Conservation (phyloP, 1,284 basidiomycete species). For the Neotropicomus parvogracilis region DNA sequence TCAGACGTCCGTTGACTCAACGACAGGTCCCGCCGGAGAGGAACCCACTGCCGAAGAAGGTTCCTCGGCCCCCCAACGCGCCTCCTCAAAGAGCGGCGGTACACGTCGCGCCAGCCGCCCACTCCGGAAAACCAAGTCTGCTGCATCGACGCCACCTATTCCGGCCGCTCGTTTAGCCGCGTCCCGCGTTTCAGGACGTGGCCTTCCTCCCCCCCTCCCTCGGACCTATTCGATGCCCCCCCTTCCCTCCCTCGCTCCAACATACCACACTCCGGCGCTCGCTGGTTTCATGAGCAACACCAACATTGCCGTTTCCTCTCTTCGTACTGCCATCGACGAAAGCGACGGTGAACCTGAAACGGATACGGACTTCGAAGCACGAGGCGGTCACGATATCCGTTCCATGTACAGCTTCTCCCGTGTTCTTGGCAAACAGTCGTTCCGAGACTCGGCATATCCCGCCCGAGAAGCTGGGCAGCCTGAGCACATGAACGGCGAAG, state of each 20-base stretch:
- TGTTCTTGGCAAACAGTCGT: constrained; percentile 28
- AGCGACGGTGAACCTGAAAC: constrained; percentile 35
- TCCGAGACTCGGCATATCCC: constrained; percentile 26
- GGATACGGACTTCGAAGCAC: constrained; percentile 32
- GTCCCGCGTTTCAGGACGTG: constrained; percentile 31
- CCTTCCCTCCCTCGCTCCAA: constrained; percentile 27
- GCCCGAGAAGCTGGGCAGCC: constrained; percentile 22
- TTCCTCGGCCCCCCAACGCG: constrained; percentile 25
- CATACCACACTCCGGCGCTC: constrained; percentile 29
- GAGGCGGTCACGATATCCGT: constrained; percentile 28
- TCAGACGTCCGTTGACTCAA: constrained; percentile 35
- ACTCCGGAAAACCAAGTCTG: constrained; percentile 36
- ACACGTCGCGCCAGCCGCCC: constrained; percentile 31
- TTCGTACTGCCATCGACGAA: constrained; percentile 37
- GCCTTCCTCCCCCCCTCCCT: constrained; percentile 30
- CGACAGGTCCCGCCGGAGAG: constrained; percentile 25
- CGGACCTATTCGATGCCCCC: constrained; percentile 35
- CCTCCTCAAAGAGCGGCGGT: constrained; percentile 21
- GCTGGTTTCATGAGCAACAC: constrained; percentile 36
- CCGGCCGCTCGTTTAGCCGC: constrained; percentile 35
- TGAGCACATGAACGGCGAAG: constrained; percentile 26
- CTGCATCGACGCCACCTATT: constrained; percentile 34
- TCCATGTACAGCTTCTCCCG: constrained; percentile 35
- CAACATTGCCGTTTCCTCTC: constrained; percentile 37
- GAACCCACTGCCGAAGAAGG: constrained; percentile 24